Conservation (phyloP, 345 rosid genomes). For the Populus euphratica region DNA sequence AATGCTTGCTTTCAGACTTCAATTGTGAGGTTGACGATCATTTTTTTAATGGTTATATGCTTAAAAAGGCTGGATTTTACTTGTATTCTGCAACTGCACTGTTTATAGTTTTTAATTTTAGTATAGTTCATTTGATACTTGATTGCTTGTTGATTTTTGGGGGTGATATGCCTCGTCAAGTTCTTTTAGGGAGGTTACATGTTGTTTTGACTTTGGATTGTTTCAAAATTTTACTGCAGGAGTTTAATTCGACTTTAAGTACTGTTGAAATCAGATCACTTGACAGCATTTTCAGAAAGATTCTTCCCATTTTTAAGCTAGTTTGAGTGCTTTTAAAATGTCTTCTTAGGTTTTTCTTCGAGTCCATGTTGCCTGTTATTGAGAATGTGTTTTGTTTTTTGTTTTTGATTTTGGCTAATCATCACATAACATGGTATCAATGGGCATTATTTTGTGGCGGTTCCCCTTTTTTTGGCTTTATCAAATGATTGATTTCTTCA, state of each 20-base stretch:
- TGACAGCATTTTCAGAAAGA: neutral
- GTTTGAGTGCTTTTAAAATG: neutral
- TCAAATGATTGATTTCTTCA: neutral
- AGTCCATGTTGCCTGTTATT: neutral
- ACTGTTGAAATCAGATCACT: neutral
- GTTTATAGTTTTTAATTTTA: neutral
- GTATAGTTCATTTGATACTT: neutral
- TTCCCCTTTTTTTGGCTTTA: too few relatives aligned
- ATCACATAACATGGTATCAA: neutral
- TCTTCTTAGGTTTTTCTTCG: neutral
- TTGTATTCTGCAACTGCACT: neutral
- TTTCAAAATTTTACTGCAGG: neutral
- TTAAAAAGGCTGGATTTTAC: neutral
- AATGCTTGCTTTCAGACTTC: slow-evolving; percentile 1
- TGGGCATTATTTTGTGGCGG: neutral
- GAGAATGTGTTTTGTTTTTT: neutral
- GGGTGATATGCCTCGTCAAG: neutral
- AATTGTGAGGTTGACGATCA: neutral
- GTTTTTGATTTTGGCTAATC: neutral
- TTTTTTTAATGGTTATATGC: slow-evolving; percentile 2
- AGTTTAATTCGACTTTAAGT: neutral
- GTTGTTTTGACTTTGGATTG: neutral
- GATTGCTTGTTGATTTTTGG: neutral
- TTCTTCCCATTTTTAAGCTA: neutral
- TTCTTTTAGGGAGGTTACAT: neutral